Percentiles rank a stretch among this genome's conserved stretches.
Evolutionary conservation across 1,139 yeast species (phyloP).

Genomic region (Pichia sp.): DNA sequence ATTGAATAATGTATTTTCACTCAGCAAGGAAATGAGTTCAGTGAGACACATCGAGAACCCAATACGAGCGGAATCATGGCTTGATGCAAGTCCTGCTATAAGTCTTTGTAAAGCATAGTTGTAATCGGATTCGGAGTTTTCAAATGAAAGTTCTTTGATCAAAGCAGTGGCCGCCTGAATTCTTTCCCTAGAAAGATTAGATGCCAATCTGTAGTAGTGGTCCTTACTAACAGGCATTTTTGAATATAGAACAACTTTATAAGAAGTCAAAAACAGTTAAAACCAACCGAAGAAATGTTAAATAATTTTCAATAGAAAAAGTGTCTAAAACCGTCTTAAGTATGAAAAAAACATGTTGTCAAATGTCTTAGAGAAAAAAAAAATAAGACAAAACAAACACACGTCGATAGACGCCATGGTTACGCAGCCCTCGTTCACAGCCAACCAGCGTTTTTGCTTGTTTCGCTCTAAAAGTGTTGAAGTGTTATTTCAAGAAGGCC

Average conservation of each 20-base stretch:
- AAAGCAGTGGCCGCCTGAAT: conserved; percentile 64
- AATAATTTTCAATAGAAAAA: background rate
- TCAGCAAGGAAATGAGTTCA: conserved; percentile 52
- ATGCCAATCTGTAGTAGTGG: conserved; percentile 70
- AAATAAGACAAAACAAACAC: conserved; percentile 10
- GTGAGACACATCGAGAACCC: conserved; percentile 89
- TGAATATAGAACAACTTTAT: background rate
- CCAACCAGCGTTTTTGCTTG: conserved; percentile 1
- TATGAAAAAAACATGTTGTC: background rate
- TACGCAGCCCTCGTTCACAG: conserved; percentile 15
- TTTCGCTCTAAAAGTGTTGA: background rate
- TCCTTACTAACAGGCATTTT: conserved; percentile 57
- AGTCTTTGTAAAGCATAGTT: conserved; percentile 73
- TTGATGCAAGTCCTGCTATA: conserved; percentile 72
- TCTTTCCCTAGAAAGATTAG: conserved; percentile 70
- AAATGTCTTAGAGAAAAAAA: conserved; percentile 9
- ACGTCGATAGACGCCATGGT: conserved; percentile 16
- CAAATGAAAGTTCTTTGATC: conserved; percentile 49
- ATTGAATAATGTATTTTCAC: conserved; percentile 20
- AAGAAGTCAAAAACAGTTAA: background rate
- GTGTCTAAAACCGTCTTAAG: background rate
- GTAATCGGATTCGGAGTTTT: conserved; percentile 55
- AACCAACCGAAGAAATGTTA: background rate
- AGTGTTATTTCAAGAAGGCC: background rate
- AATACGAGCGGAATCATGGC: conserved; percentile 75